Conservation (phyloP, 371 early-diverging fungal species). For the Mucor plumbeus region DNA sequence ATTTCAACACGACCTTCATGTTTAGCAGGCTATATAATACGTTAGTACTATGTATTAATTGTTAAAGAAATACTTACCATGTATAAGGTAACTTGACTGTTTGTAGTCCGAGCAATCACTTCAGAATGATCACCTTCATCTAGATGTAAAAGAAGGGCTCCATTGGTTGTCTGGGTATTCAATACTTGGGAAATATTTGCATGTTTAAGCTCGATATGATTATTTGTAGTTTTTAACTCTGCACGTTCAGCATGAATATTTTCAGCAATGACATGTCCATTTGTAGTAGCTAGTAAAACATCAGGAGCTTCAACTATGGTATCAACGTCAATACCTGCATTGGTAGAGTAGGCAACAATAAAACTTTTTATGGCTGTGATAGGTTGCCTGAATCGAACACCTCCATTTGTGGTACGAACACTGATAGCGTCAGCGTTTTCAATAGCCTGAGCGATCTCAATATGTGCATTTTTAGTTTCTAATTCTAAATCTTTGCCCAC, state of each 20-base stretch:
- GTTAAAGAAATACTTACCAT: neutral
- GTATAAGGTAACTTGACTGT: neutral
- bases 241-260: neutral
- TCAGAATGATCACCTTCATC: neutral
- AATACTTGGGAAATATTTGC: neutral
- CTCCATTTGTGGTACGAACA: neutral
- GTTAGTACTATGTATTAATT: neutral
- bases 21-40: neutral
- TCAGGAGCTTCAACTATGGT: neutral
- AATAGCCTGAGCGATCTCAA: neutral
- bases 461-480: neutral
- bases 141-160: neutral
- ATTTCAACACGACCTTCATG: slow-evolving; percentile 3
- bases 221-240: neutral
- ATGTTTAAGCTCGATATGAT: neutral
- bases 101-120: slow-evolving; percentile 1
- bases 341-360: neutral
- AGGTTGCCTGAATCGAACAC: neutral
- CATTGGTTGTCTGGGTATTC: neutral
- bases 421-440: neutral
- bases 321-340: slow-evolving; percentile 4
- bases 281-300: neutral
- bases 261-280: slow-evolving; percentile 3
- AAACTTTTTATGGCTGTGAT: neutral
- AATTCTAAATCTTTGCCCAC: neutral